phyloP scores from a whole-genome alignment of 495 filamentous ascomycete genomes.

The Penicillium maclennaniae region DNA sequence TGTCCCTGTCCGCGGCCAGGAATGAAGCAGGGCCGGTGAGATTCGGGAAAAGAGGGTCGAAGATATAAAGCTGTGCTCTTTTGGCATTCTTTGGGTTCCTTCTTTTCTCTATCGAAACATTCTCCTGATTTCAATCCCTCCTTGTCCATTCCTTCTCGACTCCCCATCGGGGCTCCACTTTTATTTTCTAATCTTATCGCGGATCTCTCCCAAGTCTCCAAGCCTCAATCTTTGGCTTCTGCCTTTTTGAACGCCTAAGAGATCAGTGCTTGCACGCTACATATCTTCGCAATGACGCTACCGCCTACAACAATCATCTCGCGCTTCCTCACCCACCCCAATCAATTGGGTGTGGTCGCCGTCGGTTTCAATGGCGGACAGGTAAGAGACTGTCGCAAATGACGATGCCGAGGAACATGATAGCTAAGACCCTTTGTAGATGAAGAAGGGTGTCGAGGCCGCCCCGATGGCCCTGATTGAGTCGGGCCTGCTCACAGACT shows the following conservation, averaged over 20 bases:
- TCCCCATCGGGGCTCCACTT: slow-evolving; percentile 16
- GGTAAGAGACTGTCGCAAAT: slow-evolving; percentile 47
- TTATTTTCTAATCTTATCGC: slow-evolving; percentile 31
- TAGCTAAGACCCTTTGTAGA: slow-evolving; percentile 44
- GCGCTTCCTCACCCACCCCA: slow-evolving; percentile 73
- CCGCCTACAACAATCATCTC: slow-evolving; percentile 67
- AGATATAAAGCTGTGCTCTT: slow-evolving; percentile 12
- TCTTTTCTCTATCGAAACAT: slow-evolving; percentile 1
- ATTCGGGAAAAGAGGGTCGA: slow-evolving; percentile 10
- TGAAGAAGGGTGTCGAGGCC: slow-evolving; percentile 88
- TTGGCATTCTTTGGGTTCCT: slow-evolving; percentile 2
- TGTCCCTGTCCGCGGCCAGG: slow-evolving; percentile 14
- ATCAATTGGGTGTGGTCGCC: slow-evolving; percentile 86
- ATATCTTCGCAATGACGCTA: slow-evolving; percentile 48
- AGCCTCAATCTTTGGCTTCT: slow-evolving; percentile 7
- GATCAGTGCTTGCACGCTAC: not conserved
- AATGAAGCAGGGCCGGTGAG: slow-evolving; percentile 9
- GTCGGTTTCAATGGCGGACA: slow-evolving; percentile 98
- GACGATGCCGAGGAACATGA: slow-evolving; percentile 5
- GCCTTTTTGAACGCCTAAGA: not conserved
- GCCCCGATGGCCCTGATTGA: slow-evolving; percentile 89
- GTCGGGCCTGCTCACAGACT: slow-evolving; percentile 78
- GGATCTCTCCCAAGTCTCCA: slow-evolving; percentile 7
- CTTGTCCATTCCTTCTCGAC: not conserved
- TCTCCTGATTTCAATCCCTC: not conserved